Evolutionary conservation across 2,329 filamentous ascomycete species (phyloP).

Genomic region (Zymoseptoria pseudotritici): DNA sequence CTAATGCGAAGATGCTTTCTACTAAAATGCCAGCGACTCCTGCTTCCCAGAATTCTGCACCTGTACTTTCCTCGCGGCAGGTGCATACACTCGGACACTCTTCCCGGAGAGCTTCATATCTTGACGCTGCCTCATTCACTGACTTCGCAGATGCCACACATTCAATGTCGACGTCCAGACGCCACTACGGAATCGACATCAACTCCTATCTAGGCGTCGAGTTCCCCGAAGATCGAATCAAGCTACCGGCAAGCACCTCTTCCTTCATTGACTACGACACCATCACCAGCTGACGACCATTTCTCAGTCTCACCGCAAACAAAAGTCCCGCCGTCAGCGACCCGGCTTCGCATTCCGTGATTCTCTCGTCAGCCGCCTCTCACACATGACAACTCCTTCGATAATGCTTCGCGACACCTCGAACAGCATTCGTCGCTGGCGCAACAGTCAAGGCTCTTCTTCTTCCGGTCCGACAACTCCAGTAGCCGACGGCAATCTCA

Average conservation of each 20-base stretch:
- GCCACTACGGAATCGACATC: conserved; percentile 17
- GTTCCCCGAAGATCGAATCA: conserved; percentile 7
- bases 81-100: not conserved
- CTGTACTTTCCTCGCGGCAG: no score
- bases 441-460: not conserved
- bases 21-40: no score
- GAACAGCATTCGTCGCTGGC: not conserved
- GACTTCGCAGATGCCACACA: not conserved
- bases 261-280: not conserved
- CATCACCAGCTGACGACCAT: conserved; percentile 1
- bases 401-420: not conserved
- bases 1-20: conserved; percentile 15
- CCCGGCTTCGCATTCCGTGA: conserved; percentile 8
- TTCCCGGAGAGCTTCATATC: not conserved
- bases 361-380: conserved; percentile 7
- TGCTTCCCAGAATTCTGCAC: no score
- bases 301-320: not conserved
- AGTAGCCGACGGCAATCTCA: not conserved
- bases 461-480: not conserved
- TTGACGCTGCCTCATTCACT: not conserved
- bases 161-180: conserved; percentile 3
- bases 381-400: not conserved
- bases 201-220: conserved; percentile 17
- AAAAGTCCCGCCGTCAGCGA: not conserved
- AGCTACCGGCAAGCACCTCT: conserved; percentile 1